Base-by-base conservation (phyloP, 306 rosid species). In the Dalbergia cultrata region DNA sequence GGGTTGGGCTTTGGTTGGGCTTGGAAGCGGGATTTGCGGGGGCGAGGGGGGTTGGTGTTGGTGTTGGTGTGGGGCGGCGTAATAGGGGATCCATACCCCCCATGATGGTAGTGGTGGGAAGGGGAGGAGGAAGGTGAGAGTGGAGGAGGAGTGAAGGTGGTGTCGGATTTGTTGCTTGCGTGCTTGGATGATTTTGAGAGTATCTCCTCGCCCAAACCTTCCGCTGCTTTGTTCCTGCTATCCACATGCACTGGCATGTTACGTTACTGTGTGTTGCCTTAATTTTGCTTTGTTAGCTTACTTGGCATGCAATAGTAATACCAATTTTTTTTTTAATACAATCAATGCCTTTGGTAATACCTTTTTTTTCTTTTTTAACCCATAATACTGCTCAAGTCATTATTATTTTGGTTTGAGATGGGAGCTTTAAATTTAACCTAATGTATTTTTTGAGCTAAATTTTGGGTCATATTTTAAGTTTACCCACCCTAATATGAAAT, bases 191-290 rank as follows among this genome's bases (percentile, higher is more conserved):
- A 85, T 58, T 85, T 90, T 2, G 90, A 72, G 39, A 91, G 78
- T 61, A 91, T 87, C 31, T 91, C 91, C 8, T 91, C 88, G 13
- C 91, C 86, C 74, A 91, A 75, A 66, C 82, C 75, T 66, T 89
- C 91, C 74, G 54, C 64, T 6, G 85, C 65, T 14, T 83, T 76
- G 61, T 73, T 4, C 22, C 95, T 70, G 81, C 58, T 64, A 22
- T 1, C 35, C 13, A 41, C 60, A 22, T 34, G 33, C 54, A 49
- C 26, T 22, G 26, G 26, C 1, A 22, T 22, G 26, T 22, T 22
- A 22, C 26, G 26, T 22, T 22, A 22, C 26, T 22, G 26, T 1
- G 1, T 22, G 26, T 22, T 22, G 26, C 26, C 26, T 22, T 22
- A 22, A 1, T 22, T 22, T 22, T 22, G 26, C 26, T 22, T 22